Percentiles rank a stretch among this genome's conserved stretches.
Conservation (phyloP, 176 grass and related monocot genomes). For the Eleusine indica region DNA sequence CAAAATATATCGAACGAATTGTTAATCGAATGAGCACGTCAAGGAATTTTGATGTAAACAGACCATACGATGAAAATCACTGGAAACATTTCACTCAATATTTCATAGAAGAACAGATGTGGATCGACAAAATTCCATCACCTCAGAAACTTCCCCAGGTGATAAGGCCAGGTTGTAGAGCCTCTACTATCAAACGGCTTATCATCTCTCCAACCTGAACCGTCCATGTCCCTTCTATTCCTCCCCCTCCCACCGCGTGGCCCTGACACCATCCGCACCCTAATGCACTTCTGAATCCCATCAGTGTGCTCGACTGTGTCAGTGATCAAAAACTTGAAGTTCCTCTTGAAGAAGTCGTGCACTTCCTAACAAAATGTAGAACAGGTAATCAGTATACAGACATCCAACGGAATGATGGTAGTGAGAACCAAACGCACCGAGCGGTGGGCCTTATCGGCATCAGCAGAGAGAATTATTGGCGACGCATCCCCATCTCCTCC, state of each 20-base stretch:
- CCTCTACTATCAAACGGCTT: conserved; percentile 86
- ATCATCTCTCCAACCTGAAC: conserved; percentile 58
- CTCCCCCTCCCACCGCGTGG: conserved; percentile 43
- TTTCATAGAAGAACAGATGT: background rate
- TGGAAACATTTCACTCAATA: background rate
- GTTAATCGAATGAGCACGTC: background rate
- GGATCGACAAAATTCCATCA: conserved; percentile 20
- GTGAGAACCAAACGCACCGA: conserved; percentile 53
- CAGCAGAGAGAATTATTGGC: conserved; percentile 74
- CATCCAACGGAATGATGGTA: background rate
- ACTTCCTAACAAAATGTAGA: conserved; percentile 58
- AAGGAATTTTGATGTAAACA: conserved; percentile 1
- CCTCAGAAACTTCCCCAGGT: conserved; percentile 84
- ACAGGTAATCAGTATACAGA: conserved; percentile 12
- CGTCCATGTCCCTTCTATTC: conserved; percentile 44
- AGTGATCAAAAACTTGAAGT: conserved; percentile 79
- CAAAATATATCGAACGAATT: background rate
- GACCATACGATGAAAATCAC: background rate
- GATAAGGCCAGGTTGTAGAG: conserved; percentile 69
- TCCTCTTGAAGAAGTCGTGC: conserved; percentile 95
- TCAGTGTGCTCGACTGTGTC: conserved; percentile 79
- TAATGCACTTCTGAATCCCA: conserved; percentile 73
- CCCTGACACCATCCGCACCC: conserved; percentile 62
- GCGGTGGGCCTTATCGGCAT: conserved; percentile 76
- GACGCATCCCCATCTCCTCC: conserved; percentile 42